phyloP scores from a whole-genome alignment of 1,139 yeast genomes.

The Kodamaea sp. region DNA sequence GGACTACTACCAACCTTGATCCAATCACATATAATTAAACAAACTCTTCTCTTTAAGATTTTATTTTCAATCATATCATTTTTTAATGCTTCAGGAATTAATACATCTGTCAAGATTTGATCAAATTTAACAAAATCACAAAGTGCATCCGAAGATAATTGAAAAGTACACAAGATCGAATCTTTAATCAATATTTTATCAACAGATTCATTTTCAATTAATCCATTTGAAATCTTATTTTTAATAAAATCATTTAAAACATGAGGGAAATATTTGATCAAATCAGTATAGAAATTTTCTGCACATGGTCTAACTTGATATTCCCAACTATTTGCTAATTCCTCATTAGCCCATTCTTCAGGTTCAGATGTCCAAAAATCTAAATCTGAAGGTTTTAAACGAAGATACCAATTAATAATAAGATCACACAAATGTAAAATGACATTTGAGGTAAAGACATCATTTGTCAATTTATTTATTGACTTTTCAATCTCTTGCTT shows the following conservation, averaged over 20 bases:
- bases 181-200: constrained; percentile 67
- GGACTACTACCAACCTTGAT: constrained; percentile 57
- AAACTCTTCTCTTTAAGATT: constrained; percentile 72
- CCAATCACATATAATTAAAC: constrained; percentile 81
- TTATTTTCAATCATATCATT: constrained; percentile 46
- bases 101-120: constrained; percentile 49
- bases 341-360: constrained; percentile 89
- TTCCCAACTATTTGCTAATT: constrained; percentile 74
- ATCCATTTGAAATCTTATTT: constrained; percentile 55
- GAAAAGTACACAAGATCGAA: constrained; percentile 77
- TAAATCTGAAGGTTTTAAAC: constrained; percentile 68
- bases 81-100: constrained; percentile 64
- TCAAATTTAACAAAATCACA: constrained; percentile 65
- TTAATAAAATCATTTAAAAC: constrained; percentile 60
- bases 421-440: constrained; percentile 60
- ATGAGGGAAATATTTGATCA: constrained; percentile 62
- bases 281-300: constrained; percentile 76
- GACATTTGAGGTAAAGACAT: constrained; percentile 56
- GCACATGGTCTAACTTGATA: constrained; percentile 85
- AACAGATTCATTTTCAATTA: constrained; percentile 34
- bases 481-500: constrained; percentile 59
- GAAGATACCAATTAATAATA: constrained; percentile 68
- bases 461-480: constrained; percentile 45
- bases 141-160: constrained; percentile 66
- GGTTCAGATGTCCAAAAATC: constrained; percentile 84